Percentiles rank a stretch among this genome's conserved stretches.
Evolutionary conservation across 202 grass and related monocot genomes (phyloP).

Genomic region (Setaria viridis): DNA sequence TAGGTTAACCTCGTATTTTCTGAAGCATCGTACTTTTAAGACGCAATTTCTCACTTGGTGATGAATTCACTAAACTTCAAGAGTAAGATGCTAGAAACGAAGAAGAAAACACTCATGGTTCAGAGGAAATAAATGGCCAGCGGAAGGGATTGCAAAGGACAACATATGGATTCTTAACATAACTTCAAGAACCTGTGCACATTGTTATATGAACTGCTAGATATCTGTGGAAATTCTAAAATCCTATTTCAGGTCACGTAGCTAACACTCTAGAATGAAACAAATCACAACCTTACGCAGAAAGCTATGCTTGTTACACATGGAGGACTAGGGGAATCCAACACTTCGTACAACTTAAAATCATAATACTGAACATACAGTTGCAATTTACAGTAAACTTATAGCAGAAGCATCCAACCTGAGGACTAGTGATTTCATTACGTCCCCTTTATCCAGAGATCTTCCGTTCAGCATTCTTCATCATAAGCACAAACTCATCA

Average conservation of each 20-base stretch:
- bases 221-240: constrained; percentile 4
- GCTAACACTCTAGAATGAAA: constrained; percentile 4
- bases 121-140: background rate
- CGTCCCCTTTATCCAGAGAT: constrained; percentile 48
- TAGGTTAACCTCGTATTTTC: background rate
- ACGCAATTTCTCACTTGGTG: background rate
- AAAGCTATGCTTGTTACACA: background rate
- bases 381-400: constrained; percentile 35
- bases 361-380: constrained; percentile 21
- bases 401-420: background rate
- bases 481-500: constrained; percentile 77
- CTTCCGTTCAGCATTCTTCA: constrained; percentile 60
- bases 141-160: background rate
- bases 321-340: background rate
- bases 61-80: background rate
- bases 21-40: background rate
- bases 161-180: background rate
- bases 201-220: background rate
- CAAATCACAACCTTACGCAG: constrained; percentile 5
- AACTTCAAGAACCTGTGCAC: background rate
- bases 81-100: background rate
- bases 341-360: background rate
- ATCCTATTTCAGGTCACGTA: background rate
- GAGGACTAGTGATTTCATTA: constrained; percentile 9
- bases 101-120: background rate